A percentile compares a stretch with the other conserved stretches of the same genome.
phyloP scores from a whole-genome alignment of 805 yeast species.

The Kodamaea laetipori region DNA sequence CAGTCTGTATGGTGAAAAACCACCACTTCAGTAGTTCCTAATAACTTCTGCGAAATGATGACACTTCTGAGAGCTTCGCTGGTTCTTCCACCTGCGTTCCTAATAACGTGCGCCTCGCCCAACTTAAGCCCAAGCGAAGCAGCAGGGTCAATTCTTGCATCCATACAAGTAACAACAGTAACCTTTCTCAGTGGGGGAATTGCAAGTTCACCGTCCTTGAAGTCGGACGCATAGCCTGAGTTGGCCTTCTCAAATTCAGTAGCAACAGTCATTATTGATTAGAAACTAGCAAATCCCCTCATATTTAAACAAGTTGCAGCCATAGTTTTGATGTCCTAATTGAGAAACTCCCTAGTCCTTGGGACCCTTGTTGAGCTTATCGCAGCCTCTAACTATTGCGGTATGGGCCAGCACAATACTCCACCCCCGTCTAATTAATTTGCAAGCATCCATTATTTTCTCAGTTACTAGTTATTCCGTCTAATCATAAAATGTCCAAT shows the following conservation, averaged over 20 bases:
- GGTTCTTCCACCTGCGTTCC: slow-evolving; percentile 48
- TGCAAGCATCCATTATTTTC: no score
- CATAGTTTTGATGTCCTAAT: slow-evolving; percentile 5
- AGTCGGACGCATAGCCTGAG: slow-evolving; percentile 21
- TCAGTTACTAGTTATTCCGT: no score
- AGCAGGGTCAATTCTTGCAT: slow-evolving; percentile 44
- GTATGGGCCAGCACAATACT: no score
- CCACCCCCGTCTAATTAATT: no score
- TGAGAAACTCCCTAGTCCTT: no score
- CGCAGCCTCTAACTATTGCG: no score
- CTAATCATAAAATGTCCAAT: no score
- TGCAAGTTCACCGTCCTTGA: slow-evolving; percentile 34
- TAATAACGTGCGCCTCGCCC: slow-evolving; percentile 47
- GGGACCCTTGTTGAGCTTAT: no score
- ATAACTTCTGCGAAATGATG: slow-evolving; percentile 41
- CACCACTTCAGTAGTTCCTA: slow-evolving; percentile 43
- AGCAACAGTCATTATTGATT: slow-evolving; percentile 15
- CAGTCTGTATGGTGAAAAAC: slow-evolving; percentile 46
- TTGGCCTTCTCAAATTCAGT: slow-evolving; percentile 20
- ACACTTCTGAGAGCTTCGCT: slow-evolving; percentile 41
- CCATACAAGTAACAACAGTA: slow-evolving; percentile 43
- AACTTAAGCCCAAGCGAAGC: slow-evolving; percentile 35
- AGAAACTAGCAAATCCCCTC: not conserved
- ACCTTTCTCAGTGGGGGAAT: slow-evolving; percentile 41
- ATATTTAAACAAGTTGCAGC: slow-evolving; percentile 7